Base-by-base conservation (phyloP, 345 rosid species). In the Ceriops decandra region DNA sequence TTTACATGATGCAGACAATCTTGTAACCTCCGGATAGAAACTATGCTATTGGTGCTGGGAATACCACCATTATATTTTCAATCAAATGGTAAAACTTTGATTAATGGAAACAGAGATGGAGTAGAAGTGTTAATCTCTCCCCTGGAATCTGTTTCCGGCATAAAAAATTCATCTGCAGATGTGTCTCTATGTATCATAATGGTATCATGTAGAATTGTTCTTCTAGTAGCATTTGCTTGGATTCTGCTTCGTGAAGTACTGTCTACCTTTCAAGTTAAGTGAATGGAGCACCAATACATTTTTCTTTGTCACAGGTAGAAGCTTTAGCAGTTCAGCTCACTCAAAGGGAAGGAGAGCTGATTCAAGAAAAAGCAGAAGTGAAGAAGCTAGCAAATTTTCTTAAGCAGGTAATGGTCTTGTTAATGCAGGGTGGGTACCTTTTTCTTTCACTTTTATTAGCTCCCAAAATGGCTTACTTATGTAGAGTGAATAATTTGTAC, bases 251-350 rank as follows among this genome's bases (percentile, higher is more conserved):
- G 27, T 78, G 24, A 53, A 19, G 21, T 61, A 11, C 62, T 31
- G 52, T 27, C 52, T 49, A 20, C 61, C 26, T 68, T 69, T 59
- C 5, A 64, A 33, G 36, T 33, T 11, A 15, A 65, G 31, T 58
- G 5, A 56, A 24, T 21, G 28, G 2, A 2, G 1, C 13, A 56
- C 30, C 59, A 56, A 21, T 56, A n/a, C 24, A 0, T 10, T 56
- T 56, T 27, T 24, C 28, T 56, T 56, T 83, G 53, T 76, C 74
- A 64, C 80, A 95, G 99, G 99, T 95, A 56, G 99, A 92, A 80
- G 97, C 97, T 72, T 79, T 95, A 70, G 98, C 97, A 47, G 92
- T 95, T 78, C 96, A 95, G 72, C 81, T 95, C 78, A 88, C 96
- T 71, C 87, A 90, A 78, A 90, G 96, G 81, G 99, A 95, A 85